Conservation (phyloP, 148 eudicot genomes). For the Heliamphora exappendiculata region DNA sequence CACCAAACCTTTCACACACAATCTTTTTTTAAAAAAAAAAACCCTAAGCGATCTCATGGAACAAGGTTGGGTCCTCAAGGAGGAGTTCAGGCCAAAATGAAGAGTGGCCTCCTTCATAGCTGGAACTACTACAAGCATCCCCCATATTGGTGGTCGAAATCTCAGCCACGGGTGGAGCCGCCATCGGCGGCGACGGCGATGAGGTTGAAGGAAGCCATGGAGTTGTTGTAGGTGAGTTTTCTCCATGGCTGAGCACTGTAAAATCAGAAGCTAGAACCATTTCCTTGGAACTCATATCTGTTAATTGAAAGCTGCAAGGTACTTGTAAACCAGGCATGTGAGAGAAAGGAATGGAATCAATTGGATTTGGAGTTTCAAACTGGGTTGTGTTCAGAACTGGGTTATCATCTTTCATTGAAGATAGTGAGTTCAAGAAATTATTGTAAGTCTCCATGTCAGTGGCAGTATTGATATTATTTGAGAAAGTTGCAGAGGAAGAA, state of each 20-base stretch:
- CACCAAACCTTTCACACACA: constrained; percentile 12
- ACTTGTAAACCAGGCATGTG: constrained; percentile 59
- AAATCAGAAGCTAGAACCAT: constrained; percentile 21
- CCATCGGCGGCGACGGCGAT: constrained; percentile 34
- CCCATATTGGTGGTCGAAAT: constrained; percentile 15
- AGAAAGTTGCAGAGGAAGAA: constrained; percentile 15
- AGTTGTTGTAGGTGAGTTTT: constrained; percentile 29
- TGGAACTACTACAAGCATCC: constrained; percentile 38
- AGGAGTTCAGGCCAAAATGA: constrained; percentile 69
- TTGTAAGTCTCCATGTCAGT: constrained; percentile 48
- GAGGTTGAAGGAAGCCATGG: constrained; percentile 28
- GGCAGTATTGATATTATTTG: constrained; percentile 21
- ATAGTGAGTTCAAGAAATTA: constrained; percentile 46
- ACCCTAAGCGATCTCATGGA: constrained; percentile 47
- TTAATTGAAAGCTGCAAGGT: constrained; percentile 19
- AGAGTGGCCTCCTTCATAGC: constrained; percentile 23
- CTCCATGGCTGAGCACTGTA: constrained; percentile 25
- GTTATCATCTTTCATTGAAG: constrained; percentile 29
- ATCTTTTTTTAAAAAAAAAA: background rate
- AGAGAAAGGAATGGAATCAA: constrained; percentile 22
- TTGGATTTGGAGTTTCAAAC: constrained; percentile 9
- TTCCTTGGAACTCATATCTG: constrained; percentile 11
- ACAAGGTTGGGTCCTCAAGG: constrained; percentile 50
- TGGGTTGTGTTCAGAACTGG: constrained; percentile 7
- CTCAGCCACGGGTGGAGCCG: constrained; percentile 21